Conservation (phyloP, 2,329 filamentous ascomycete species). For the Colletotrichum sp. region DNA sequence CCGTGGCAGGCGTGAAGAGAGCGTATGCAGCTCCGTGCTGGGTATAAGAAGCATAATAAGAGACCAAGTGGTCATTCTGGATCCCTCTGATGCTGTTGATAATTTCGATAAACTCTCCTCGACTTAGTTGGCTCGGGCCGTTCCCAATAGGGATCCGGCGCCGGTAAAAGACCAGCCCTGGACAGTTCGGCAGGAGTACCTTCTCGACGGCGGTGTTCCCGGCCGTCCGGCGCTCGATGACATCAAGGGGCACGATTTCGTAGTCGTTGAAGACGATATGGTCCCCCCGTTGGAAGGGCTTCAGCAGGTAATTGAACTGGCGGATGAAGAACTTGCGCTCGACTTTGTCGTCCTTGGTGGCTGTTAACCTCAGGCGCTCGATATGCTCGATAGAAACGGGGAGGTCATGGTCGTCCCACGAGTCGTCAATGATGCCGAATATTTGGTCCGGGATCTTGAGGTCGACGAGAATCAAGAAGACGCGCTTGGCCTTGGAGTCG, state of each 20-base stretch:
- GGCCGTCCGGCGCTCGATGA: constrained; percentile 62
- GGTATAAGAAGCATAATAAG: constrained; percentile 74
- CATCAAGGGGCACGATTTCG: constrained; percentile 73
- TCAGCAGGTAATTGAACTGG: constrained; percentile 75
- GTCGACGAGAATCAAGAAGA: constrained; percentile 76
- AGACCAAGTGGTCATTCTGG: constrained; percentile 73
- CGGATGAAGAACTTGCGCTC: constrained; percentile 72
- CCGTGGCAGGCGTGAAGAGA: constrained; percentile 69
- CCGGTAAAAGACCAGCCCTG: constrained; percentile 62
- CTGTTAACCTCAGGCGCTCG: constrained; percentile 64
- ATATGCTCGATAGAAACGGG: constrained; percentile 72
- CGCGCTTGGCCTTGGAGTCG: constrained; percentile 67
- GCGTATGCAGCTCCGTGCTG: constrained; percentile 68
- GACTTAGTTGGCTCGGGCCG: constrained; percentile 47
- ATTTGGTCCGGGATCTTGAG: constrained; percentile 75
- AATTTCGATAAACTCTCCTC: constrained; percentile 64
- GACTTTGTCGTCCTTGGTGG: constrained; percentile 64
- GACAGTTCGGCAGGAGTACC: constrained; percentile 67
- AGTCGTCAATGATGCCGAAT: constrained; percentile 76
- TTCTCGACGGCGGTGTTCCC: constrained; percentile 53
- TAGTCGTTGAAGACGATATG: constrained; percentile 69
- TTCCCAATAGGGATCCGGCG: constrained; percentile 60
- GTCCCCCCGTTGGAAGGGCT: constrained; percentile 63
- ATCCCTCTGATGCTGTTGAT: constrained; percentile 63
- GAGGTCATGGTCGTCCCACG: constrained; percentile 78